These are phyloP conservation scores for Acanthamoeba rhysodes DNA, from an alignment of 208 protist species.

Conservation along the genomic window DNA sequence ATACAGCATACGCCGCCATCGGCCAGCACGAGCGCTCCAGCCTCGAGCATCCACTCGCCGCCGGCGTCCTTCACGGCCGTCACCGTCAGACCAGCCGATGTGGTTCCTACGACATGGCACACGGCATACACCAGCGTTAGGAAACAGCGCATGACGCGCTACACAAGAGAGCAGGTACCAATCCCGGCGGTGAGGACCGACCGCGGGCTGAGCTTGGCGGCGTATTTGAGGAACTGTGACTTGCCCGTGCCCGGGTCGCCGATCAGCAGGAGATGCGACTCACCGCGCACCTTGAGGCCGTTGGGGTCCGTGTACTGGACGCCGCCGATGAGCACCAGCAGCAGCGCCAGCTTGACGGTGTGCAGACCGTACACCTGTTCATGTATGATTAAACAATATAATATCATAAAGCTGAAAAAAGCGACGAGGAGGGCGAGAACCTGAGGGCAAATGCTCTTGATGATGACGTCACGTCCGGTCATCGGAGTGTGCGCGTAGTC, in stretches of 20 bases:
- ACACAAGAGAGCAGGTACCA: constrained; percentile 36
- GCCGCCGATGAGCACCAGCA: constrained; percentile 35
- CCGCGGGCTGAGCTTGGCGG: constrained; percentile 91
- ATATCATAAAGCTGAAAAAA: too few relatives aligned
- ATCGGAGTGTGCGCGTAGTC: constrained; percentile 84
- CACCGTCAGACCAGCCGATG: constrained; percentile 95
- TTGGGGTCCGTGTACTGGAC: constrained; percentile 91
- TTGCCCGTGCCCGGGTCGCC: constrained; percentile 99
- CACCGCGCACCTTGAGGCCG: constrained; percentile 98
- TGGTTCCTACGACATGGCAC: constrained; percentile 88
- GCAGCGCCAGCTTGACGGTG: constrained; percentile 72
- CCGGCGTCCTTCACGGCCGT: constrained; percentile 98
- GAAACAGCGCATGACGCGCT: constrained; percentile 92
- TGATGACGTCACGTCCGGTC: constrained; percentile 86
- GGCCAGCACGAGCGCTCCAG: constrained; percentile 93
- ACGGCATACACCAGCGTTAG: constrained; percentile 46
- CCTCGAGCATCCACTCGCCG: constrained; percentile 99
- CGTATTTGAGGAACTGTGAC: constrained; percentile 91
- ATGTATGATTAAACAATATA: too few relatives aligned
- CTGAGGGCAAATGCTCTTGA: constrained; percentile 89
- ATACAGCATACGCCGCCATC: constrained; percentile 61
- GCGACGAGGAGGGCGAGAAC: constrained; percentile 69
- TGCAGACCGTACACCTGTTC: constrained; percentile 91
- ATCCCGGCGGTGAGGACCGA: constrained; percentile 28
- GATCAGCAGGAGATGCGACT: constrained; percentile 99